A percentile compares a stretch with the other conserved stretches of the same genome.
Conservation (phyloP, 2,329 filamentous ascomycete genomes). For the Penicillium italicum region DNA sequence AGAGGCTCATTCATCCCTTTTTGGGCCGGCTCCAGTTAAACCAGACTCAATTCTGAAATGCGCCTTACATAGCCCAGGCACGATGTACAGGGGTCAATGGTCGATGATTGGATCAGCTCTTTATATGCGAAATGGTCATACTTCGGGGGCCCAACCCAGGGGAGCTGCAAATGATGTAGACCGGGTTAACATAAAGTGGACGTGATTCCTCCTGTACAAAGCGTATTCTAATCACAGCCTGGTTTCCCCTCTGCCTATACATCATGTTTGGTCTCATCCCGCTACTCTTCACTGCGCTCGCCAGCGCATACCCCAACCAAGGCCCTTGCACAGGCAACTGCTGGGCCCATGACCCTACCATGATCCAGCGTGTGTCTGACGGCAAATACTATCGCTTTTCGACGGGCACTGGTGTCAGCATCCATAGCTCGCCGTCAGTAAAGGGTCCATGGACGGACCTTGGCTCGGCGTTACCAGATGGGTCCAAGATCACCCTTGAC, state of each 20-base stretch:
- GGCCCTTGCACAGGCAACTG: slow-evolving; percentile 34
- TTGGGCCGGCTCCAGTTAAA: not conserved
- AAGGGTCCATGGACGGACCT: slow-evolving; percentile 51
- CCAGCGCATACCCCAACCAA: slow-evolving; percentile 29
- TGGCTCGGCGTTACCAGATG: slow-evolving; percentile 45
- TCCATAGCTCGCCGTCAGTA: slow-evolving; percentile 46
- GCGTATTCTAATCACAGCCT: not conserved
- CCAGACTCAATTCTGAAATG: slow-evolving; percentile 21
- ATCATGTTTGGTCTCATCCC: slow-evolving; percentile 24
- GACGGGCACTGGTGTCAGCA: slow-evolving; percentile 49
- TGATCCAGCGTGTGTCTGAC: slow-evolving; percentile 48
- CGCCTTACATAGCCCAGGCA: slow-evolving; percentile 25
- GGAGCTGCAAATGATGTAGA: not conserved
- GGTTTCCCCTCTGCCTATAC: not conserved
- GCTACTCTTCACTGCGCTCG: slow-evolving; percentile 23
- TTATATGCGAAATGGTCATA: slow-evolving; percentile 4
- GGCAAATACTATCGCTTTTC: slow-evolving; percentile 54
- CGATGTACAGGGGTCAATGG: slow-evolving; percentile 9
- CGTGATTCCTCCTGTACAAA: not conserved
- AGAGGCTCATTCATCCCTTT: slow-evolving; percentile 8
- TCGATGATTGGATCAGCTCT: slow-evolving; percentile 17
- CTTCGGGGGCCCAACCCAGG: not conserved
- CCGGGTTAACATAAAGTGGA: slow-evolving; percentile 8
- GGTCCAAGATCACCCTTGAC: slow-evolving; percentile 43
- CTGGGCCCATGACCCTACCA: slow-evolving; percentile 48